phyloP scores from a whole-genome alignment of 177 flowering plant species.

The Vitis hybrid region DNA sequence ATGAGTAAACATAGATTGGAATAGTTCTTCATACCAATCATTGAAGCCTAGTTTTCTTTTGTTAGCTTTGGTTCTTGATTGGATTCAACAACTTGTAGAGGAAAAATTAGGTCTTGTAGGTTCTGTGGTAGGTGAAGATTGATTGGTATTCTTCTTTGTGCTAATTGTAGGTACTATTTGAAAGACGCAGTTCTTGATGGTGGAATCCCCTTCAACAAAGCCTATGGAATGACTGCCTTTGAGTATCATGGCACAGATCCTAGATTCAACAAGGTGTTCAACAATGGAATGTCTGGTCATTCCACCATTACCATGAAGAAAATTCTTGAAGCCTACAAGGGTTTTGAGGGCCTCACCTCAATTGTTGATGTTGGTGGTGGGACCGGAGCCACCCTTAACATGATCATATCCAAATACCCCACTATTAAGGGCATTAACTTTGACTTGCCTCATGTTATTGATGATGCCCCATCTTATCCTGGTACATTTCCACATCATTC shows the following conservation, averaged over 20 bases:
- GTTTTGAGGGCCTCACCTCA: slow-evolving; percentile 64
- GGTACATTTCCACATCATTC: slow-evolving; percentile 32
- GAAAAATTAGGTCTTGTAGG: too few relatives aligned
- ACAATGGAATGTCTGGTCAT: slow-evolving; percentile 76
- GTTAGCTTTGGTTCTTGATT: too few relatives aligned
- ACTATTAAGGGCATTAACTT: slow-evolving; percentile 75
- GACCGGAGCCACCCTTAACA: slow-evolving; percentile 58
- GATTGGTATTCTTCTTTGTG: too few relatives aligned
- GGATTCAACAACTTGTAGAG: too few relatives aligned
- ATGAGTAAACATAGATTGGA: too few relatives aligned
- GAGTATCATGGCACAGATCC: slow-evolving; percentile 81
- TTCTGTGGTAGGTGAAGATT: background rate
- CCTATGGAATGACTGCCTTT: slow-evolving; percentile 78
- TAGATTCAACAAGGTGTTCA: slow-evolving; percentile 84
- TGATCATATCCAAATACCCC: slow-evolving; percentile 76
- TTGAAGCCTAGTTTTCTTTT: too few relatives aligned
- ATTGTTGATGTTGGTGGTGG: slow-evolving; percentile 92
- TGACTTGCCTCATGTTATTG: slow-evolving; percentile 83
- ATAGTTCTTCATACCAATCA: too few relatives aligned
- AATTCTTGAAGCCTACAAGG: slow-evolving; percentile 63
- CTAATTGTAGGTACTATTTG: slow-evolving; percentile 62
- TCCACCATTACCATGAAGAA: slow-evolving; percentile 79
- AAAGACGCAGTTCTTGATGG: slow-evolving; percentile 88
- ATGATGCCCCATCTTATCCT: slow-evolving; percentile 66
- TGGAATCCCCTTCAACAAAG: slow-evolving; percentile 88